Percentiles rank a stretch among this genome's conserved stretches.
Conservation (phyloP, 768 basidiomycete genomes). For the Boletus edulis region DNA sequence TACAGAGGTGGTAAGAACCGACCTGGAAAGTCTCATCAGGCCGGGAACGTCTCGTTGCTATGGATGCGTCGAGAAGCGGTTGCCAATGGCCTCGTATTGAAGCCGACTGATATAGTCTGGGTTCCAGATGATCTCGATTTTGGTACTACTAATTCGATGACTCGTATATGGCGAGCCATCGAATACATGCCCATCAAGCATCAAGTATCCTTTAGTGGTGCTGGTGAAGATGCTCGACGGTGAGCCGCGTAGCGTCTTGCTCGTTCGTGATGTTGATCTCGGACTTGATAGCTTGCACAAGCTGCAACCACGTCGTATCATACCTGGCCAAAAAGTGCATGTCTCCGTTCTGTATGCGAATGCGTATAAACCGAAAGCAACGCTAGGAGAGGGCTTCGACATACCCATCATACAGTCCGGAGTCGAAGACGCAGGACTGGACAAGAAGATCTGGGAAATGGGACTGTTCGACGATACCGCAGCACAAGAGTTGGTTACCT, state of each 20-base stretch:
- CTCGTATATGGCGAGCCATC: conserved; percentile 7
- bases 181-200: conserved; percentile 26
- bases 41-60: conserved; percentile 25
- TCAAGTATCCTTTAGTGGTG: conserved; percentile 20
- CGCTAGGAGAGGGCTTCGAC: conserved; percentile 24
- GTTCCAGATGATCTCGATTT: conserved; percentile 25
- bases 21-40: conserved; percentile 19
- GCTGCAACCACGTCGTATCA: conserved; percentile 24
- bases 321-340: conserved; percentile 27
- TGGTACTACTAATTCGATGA: conserved; percentile 23
- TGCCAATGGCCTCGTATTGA: conserved; percentile 23
- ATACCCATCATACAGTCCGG: conserved; percentile 8
- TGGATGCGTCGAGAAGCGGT: conserved; percentile 36
- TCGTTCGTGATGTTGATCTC: background rate
- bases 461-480: conserved; percentile 21
- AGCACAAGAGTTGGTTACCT: conserved; percentile 8
- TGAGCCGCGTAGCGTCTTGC: background rate
- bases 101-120: conserved; percentile 27
- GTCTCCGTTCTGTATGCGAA: conserved; percentile 24
- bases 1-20: conserved; percentile 23
- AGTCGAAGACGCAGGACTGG: conserved; percentile 4
- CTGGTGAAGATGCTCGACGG: conserved; percentile 15
- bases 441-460: conserved; percentile 17
- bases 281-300: conserved; percentile 10
- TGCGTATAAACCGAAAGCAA: conserved; percentile 17